Conservation (phyloP, 345 rosid genomes). For the Boechera stricta region DNA sequence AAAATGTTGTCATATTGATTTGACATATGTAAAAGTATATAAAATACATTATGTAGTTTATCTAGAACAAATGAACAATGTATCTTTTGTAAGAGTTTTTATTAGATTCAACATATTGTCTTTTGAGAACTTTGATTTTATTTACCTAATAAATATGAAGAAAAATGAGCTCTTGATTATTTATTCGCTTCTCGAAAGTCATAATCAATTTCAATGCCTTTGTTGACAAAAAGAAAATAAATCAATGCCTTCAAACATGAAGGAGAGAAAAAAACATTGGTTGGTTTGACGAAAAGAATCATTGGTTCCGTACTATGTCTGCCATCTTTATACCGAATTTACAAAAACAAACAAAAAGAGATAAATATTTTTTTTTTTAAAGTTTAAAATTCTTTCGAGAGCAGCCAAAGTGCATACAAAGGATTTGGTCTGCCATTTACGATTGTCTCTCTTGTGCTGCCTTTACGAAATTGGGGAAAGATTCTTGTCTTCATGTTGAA, state of each 20-base stretch:
- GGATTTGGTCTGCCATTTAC: constrained; percentile 42
- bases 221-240: not conserved
- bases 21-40: not conserved
- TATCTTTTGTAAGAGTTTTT: too few relatives aligned
- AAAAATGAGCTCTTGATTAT: not conserved
- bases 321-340: constrained; percentile 15
- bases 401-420: constrained; percentile 15
- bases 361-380: not conserved
- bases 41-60: not conserved
- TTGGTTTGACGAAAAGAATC: constrained; percentile 37
- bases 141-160: not conserved
- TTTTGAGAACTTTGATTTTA: not conserved
- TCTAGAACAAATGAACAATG: not conserved
- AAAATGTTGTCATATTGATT: not conserved
- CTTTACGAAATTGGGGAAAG: constrained; percentile 17
- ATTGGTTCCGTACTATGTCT: constrained; percentile 33
- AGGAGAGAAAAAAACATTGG: constrained; percentile 19
- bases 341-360: not conserved
- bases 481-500: constrained; percentile 42
- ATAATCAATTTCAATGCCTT: constrained; percentile 11
- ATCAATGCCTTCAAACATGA: constrained; percentile 6
- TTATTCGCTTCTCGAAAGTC: constrained; percentile 14
- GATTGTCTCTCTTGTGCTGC: constrained; percentile 22
- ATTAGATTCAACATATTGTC: not conserved
- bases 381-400: not conserved